Evolutionary conservation across 2,329 filamentous ascomycete species (phyloP), one percentile per base, ranked within the genome.

Genomic region (Paracoccidioides lutzii): DNA sequence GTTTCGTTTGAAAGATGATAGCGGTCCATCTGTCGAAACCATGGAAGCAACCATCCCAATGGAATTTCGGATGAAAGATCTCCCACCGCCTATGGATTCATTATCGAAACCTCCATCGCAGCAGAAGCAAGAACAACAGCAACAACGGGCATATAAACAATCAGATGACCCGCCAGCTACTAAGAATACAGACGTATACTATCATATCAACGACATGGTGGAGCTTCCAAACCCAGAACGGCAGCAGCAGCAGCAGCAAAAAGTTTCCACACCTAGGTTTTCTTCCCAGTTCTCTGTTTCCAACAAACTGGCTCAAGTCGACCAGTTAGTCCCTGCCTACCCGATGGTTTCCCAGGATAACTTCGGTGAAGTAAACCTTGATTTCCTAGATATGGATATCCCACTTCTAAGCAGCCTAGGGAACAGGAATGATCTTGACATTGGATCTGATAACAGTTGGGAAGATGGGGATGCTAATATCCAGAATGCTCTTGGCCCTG

Each of bases 331-430:
- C 32, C 6, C 12, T 22, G 37, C 35, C 42, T 9, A 35, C 52
- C 40, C 33, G n/a, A 35, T 32, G 5, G 12, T 30, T 28, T 45
- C 52, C 28, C 33, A 33, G 7, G 37, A 53, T 5, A 32, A 53
- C 14, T 33, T 53, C 22, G 46, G 42, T 5, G 55, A 59, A 3
- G 46, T 57, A 15, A 57, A 57, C 40, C 50, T 59, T 10, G 56
- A 59, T 35, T 59, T 59, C 30, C 52, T 59, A 10, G 53, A 59
- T 33, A 30, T 59, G 12, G 45, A 46, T 41, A 43, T n/a, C 33
- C 53, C 44, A 14, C 48, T 51, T 4, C 15, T 51, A 12, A 38
- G 30, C 8, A 22, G 15, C 41, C 22, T 30, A 35, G 32, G 42
- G 5, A 46, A 33, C 9, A 33, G 38, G 28, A 48, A 40, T 32